Percentiles rank a stretch among this genome's conserved stretches.
These are phyloP conservation scores for Euphorbia corollata DNA, from an alignment of 441 rosid species.

Conservation along the genomic window DNA sequence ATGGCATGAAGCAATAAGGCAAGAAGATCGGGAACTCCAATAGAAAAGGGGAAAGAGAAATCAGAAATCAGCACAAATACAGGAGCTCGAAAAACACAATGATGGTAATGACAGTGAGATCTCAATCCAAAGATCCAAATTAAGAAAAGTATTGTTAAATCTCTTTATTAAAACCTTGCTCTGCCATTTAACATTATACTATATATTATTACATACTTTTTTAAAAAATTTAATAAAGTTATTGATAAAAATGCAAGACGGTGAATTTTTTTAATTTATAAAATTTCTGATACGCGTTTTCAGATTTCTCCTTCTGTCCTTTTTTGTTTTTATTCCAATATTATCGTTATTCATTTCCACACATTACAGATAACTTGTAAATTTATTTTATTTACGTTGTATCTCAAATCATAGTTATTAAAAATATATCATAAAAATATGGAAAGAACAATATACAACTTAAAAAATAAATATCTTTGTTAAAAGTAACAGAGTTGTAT, in stretches of 20 bases:
- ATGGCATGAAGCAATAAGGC: conserved; percentile 21
- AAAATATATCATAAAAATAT: too few relatives aligned
- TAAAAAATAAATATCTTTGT: too few relatives aligned
- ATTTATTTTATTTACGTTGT: too few relatives aligned
- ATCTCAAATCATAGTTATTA: too few relatives aligned
- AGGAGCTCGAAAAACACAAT: conserved; percentile 8
- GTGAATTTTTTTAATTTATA: background rate
- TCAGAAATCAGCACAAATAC: background rate
- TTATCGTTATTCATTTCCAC: background rate
- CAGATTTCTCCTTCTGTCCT: background rate
- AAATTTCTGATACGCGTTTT: conserved; percentile 1
- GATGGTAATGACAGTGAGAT: background rate
- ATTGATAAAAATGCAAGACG: background rate
- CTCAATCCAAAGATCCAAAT: background rate
- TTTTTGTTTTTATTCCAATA: background rate
- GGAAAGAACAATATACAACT: too few relatives aligned
- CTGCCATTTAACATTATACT: background rate
- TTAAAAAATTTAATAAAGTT: background rate
- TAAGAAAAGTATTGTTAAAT: background rate
- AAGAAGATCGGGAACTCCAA: conserved; percentile 1
- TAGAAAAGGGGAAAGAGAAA: background rate
- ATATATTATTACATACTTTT: background rate
- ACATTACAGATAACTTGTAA: background rate
- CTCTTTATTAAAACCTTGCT: background rate
- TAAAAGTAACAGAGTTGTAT: too few relatives aligned